Percentiles rank a stretch among this genome's conserved stretches.
These are phyloP conservation scores for Avicennia marina DNA, from an alignment of 257 asterid genomes.

Conservation along the genomic window DNA sequence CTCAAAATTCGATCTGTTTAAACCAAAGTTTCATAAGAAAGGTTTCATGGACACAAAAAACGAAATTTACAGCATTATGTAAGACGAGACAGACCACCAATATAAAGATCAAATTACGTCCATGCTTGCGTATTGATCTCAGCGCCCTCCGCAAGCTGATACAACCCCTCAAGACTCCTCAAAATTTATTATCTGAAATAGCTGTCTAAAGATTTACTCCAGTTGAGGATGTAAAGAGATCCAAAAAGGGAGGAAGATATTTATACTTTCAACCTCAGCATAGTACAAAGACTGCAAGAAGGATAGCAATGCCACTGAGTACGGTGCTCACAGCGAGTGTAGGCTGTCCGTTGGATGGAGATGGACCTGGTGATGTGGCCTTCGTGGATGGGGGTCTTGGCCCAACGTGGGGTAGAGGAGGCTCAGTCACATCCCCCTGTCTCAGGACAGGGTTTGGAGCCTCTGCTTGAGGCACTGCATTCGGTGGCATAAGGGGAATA, in stretches of 20 bases:
- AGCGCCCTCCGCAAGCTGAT: too few species aligned
- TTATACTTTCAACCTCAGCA: constrained; percentile 23
- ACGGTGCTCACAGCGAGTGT: constrained; percentile 35
- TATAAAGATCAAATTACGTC: too few species aligned
- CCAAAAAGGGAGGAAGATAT: neutral
- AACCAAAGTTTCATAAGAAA: too few species aligned
- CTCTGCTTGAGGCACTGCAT: constrained; percentile 53
- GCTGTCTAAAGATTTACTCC: too few species aligned
- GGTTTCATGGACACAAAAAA: too few species aligned
- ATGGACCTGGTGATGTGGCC: constrained; percentile 35
- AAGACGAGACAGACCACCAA: too few species aligned
- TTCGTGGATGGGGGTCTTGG: constrained; percentile 22
- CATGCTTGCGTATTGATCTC: too few species aligned
- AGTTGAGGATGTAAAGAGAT: too few species aligned
- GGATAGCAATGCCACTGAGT: constrained; percentile 35
- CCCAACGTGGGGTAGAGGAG: constrained; percentile 69
- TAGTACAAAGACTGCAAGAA: constrained; percentile 35
- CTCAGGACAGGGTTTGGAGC: constrained; percentile 63
- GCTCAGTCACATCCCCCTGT: constrained; percentile 45
- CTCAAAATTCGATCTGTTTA: too few species aligned
- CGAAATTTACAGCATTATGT: too few species aligned
- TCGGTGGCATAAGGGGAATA: constrained; percentile 22
- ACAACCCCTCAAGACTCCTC: too few species aligned
- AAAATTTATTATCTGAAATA: too few species aligned
- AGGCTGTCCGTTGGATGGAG: constrained; percentile 49